phyloP scores from a whole-genome alignment of 2,329 filamentous ascomycete species.

The Cercospora sp. region DNA sequence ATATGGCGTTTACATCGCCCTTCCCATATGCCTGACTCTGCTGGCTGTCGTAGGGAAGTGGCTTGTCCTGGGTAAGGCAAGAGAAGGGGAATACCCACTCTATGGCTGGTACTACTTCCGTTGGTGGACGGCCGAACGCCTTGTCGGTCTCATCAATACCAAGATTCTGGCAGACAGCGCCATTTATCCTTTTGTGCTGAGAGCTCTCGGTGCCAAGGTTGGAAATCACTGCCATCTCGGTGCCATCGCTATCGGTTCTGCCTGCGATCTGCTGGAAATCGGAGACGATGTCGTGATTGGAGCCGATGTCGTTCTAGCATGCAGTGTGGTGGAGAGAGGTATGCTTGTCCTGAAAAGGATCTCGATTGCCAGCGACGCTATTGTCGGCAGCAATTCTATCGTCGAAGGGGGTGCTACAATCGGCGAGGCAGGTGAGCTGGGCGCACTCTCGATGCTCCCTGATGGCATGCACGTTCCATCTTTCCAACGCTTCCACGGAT shows the following conservation, averaged over 20 bases:
- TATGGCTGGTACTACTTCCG: slow-evolving; percentile 59
- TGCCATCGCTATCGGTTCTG: slow-evolving; percentile 25
- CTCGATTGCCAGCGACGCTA: slow-evolving; percentile 22
- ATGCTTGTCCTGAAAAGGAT: slow-evolving; percentile 30
- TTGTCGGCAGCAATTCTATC: slow-evolving; percentile 28
- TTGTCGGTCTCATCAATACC: slow-evolving; percentile 22
- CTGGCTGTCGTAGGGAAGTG: slow-evolving; percentile 55
- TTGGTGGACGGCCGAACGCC: slow-evolving; percentile 53
- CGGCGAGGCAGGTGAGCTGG: slow-evolving; percentile 30
- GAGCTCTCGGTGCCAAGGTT: slow-evolving; percentile 29
- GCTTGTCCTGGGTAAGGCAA: slow-evolving; percentile 55
- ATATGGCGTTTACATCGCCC: slow-evolving; percentile 26
- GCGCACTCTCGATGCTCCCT: slow-evolving; percentile 28
- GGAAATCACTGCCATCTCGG: slow-evolving; percentile 30
- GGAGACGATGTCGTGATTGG: slow-evolving; percentile 32
- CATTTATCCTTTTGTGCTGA: slow-evolving; percentile 25
- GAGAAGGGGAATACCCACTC: slow-evolving; percentile 57
- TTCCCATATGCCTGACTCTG: slow-evolving; percentile 28
- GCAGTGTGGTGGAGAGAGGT: slow-evolving; percentile 30
- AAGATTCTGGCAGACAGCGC: slow-evolving; percentile 29
- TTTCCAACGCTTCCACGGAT: slow-evolving; percentile 29
- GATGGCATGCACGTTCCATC: slow-evolving; percentile 26
- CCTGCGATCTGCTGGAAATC: slow-evolving; percentile 30
- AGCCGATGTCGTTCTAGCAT: slow-evolving; percentile 24
- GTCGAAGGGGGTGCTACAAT: slow-evolving; percentile 30